Evolutionary conservation across 805 yeast species (phyloP), one percentile per base, ranked within the genome.

Genomic region (Teunomyces stri): DNA sequence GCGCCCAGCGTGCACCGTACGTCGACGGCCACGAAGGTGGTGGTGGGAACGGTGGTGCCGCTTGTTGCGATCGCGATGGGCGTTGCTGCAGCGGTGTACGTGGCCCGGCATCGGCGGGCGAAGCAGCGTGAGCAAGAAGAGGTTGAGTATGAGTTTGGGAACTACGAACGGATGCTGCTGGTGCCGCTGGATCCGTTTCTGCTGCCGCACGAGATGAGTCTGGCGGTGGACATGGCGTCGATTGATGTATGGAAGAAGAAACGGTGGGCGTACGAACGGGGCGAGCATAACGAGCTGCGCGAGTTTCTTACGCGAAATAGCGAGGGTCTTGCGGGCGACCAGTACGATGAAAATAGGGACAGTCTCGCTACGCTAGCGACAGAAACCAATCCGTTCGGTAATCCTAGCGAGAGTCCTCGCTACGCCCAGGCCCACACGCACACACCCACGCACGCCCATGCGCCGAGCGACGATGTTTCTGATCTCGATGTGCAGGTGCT

Each of bases 401-500:
- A 6, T 9, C 6, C 10, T 25, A 25, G 27, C 11, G 27, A 25
- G 27, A 18, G 20, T 18, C 20, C 20, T 18, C 20, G 20, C 20
- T 18, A 18, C 20, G 20, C 20, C 1, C 20, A 18, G 20, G 20
- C 20, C 20, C 20, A 18, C 4, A 18, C 20, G 1, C 20, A 18
- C 27, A 7, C 27, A 11, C 27, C 11, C 27, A 11, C 27, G 4
- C 27, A 25, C 27, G 27, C 27, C 11, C 27, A 25, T 20, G 75
- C 70, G 31, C 72, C 74, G 16, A 65, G 74, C 11, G 74, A 79
- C 46, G 74, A 72, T 15, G 69, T 25, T 2, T 25, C 27, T 6
- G 27, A 72, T 27, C 58, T 83, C 53, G 90, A 85, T 52, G 91
- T 84, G 2, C 91, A 85, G 61, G 85, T 85, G 6, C 64, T 85